Percentiles rank a stretch among this genome's conserved stretches.
Evolutionary conservation across 129 eudicot genomes (phyloP).

Genomic region (Centrapalus pauciflorus): DNA sequence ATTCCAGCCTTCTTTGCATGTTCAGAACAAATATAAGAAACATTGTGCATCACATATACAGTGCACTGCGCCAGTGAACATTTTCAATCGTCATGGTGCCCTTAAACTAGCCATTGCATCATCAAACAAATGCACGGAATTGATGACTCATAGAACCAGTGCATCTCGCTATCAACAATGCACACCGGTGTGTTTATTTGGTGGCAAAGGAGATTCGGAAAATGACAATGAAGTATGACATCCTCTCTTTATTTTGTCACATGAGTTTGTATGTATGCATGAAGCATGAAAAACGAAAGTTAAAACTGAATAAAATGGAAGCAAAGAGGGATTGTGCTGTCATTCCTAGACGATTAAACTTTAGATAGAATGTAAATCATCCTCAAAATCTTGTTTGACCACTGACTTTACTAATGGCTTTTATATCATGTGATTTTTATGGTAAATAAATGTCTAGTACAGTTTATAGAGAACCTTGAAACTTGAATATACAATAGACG

Average conservation of each 20-base stretch:
- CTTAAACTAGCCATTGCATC: slow-evolving; percentile 13
- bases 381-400: too few species aligned
- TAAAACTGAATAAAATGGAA: too few species aligned
- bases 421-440: too few species aligned
- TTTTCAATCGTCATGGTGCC: slow-evolving; percentile 14
- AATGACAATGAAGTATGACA: slow-evolving; percentile 47
- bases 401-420: too few species aligned
- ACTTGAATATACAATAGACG: too few species aligned
- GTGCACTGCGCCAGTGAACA: slow-evolving; percentile 10
- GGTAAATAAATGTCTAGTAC: too few species aligned
- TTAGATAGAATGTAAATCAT: too few species aligned
- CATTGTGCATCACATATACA: slow-evolving; percentile 10
- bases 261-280: background rate
- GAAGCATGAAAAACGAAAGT: background rate
- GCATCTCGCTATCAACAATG: slow-evolving; percentile 29
- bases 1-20: slow-evolving; percentile 25
- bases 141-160: slow-evolving; percentile 14
- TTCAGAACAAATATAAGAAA: slow-evolving; percentile 1
- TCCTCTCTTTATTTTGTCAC: slow-evolving; percentile 3
- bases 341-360: too few species aligned
- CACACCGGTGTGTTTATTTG: slow-evolving; percentile 49
- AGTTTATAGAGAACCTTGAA: too few species aligned
- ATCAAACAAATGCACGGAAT: slow-evolving; percentile 24
- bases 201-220: slow-evolving; percentile 55
- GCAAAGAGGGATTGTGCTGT: too few species aligned